A percentile compares a stretch with the other conserved stretches of the same genome.
These are phyloP conservation scores for Populus euphratica DNA, from an alignment of 345 rosid genomes.

Conservation along the genomic window DNA sequence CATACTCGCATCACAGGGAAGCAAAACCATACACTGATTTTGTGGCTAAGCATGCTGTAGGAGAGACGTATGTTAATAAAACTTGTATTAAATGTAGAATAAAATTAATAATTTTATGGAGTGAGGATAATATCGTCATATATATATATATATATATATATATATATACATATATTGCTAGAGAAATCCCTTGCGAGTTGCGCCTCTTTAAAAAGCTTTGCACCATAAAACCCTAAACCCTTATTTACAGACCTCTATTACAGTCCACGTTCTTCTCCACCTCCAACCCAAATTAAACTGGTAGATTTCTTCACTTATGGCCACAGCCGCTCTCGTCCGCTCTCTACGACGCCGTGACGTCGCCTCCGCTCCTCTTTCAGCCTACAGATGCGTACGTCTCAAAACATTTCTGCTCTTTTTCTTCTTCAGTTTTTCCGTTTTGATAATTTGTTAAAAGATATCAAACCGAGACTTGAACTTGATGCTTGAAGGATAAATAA, in stretches of 20 bases:
- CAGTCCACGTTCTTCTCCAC: too few relatives aligned
- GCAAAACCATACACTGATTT: too few relatives aligned
- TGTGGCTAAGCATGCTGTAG: too few relatives aligned
- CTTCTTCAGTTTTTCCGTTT: neutral
- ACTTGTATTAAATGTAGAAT: too few relatives aligned
- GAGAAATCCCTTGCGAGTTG: neutral
- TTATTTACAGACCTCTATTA: neutral
- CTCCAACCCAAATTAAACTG: too few relatives aligned
- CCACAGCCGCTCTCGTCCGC: slow-evolving; percentile 60
- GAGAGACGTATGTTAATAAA: too few relatives aligned
- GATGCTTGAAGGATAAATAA: neutral
- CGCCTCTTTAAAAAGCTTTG: neutral
- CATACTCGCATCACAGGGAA: too few relatives aligned
- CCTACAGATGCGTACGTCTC: slow-evolving; percentile 56
- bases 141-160: too few relatives aligned
- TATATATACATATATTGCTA: neutral
- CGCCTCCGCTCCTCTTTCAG: slow-evolving; percentile 50
- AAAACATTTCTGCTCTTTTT: neutral
- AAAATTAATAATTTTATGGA: too few relatives aligned
- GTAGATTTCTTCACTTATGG: slow-evolving; percentile 36
- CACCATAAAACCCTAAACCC: slow-evolving; percentile 26
- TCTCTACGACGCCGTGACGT: slow-evolving; percentile 66
- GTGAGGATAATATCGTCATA: too few relatives aligned
- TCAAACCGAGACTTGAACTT: neutral
- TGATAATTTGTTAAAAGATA: neutral